These are phyloP conservation scores for Lunasporangiospora selenospora DNA, from an alignment of 192 early-diverging fungal species.

Conservation along the genomic window DNA sequence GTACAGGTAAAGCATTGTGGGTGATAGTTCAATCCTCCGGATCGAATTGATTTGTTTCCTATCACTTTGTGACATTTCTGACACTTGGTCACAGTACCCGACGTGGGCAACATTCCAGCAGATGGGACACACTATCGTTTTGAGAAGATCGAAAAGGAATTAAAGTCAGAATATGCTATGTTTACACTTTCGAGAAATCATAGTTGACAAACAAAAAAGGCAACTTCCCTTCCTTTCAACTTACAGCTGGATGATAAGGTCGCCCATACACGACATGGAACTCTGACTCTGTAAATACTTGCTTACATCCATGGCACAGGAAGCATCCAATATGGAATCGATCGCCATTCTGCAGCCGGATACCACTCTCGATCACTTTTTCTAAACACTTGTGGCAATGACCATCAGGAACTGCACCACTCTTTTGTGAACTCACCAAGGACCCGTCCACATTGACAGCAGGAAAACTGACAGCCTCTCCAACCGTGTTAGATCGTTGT, in stretches of 20 bases:
- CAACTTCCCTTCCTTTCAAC: no score
- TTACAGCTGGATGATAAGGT: constrained; percentile 52
- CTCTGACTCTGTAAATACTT: constrained; percentile 52
- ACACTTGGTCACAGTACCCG: constrained; percentile 38
- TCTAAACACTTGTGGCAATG: constrained; percentile 51
- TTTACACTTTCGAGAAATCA: background rate
- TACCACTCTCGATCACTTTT: constrained; percentile 44
- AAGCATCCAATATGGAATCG: constrained; percentile 54
- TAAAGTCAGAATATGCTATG: background rate
- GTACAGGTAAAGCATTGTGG: constrained; percentile 52
- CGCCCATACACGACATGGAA: constrained; percentile 48
- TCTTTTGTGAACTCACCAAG: constrained; percentile 2
- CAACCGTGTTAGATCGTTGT: constrained; percentile 34
- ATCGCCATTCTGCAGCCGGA: constrained; percentile 46
- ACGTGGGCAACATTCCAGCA: constrained; percentile 16
- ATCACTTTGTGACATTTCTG: constrained; percentile 41
- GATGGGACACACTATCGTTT: constrained; percentile 45
- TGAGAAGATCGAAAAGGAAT: background rate
- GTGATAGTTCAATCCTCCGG: constrained; percentile 42
- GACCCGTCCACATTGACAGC: constrained; percentile 9
- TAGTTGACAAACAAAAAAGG: background rate
- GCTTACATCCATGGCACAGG: constrained; percentile 50
- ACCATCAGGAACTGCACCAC: constrained; percentile 16
- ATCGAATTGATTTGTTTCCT: constrained; percentile 44
- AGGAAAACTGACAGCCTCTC: constrained; percentile 28